phyloP scores from a whole-genome alignment of 1,139 yeast genomes.

The Insectozyma bohioensis region DNA sequence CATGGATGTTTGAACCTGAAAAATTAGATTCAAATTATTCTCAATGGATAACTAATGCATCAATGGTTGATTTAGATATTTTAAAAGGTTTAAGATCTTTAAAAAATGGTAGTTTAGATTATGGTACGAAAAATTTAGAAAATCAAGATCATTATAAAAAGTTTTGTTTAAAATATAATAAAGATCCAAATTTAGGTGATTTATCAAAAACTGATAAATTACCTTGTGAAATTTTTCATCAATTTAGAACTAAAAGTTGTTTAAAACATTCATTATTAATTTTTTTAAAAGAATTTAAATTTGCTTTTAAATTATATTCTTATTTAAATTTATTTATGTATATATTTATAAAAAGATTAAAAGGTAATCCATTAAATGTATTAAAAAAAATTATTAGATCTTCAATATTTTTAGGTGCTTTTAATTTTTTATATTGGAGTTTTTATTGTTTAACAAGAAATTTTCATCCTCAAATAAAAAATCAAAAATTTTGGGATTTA shows the following conservation, averaged over 20 bases:
- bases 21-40: conserved; percentile 35
- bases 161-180: conserved; percentile 24
- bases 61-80: conserved; percentile 37
- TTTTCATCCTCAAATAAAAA: conserved; percentile 20
- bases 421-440: conserved; percentile 38
- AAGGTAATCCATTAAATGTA: conserved; percentile 11
- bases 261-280: conserved; percentile 36
- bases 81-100: conserved; percentile 28
- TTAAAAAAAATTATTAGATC: conserved; percentile 26
- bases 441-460: conserved; percentile 37
- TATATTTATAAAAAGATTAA: conserved; percentile 15
- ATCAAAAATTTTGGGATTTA: conserved; percentile 24
- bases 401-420: conserved; percentile 36
- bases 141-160: conserved; percentile 20
- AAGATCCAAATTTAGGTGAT: conserved; percentile 25
- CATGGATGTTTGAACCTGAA: conserved; percentile 39
- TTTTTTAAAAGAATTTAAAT: conserved; percentile 31
- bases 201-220: conserved; percentile 27
- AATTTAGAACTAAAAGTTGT: conserved; percentile 31
- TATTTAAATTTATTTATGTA: conserved; percentile 19
- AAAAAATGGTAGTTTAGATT: conserved; percentile 13
- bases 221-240: conserved; percentile 38
- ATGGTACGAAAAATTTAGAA: not conserved
- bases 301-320: conserved; percentile 30
- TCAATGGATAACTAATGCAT: conserved; percentile 42